Conservation (phyloP, 768 basidiomycete species). For the Panus rudis region DNA sequence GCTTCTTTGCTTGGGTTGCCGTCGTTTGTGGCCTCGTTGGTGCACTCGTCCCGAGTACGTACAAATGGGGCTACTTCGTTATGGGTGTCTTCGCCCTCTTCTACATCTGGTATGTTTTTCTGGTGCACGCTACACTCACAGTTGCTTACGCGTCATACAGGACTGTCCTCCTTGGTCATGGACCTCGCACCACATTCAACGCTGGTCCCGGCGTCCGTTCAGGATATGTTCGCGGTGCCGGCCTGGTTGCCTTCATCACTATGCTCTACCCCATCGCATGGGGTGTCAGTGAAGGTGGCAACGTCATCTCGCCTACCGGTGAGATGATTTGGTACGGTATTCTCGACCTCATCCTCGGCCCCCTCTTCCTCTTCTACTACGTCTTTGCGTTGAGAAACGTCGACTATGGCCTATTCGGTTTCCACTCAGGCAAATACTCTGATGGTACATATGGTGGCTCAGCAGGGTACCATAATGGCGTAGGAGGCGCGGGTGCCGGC, state of each 20-base stretch:
- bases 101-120: constrained; percentile 39
- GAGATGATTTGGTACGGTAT: constrained; percentile 56
- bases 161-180: constrained; percentile 20
- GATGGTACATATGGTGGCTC: constrained; percentile 10
- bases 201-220: constrained; percentile 17
- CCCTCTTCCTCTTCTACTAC: constrained; percentile 29
- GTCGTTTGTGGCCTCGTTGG: constrained; percentile 43
- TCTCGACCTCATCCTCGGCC: constrained; percentile 34
- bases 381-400: constrained; percentile 17
- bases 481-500: not conserved
- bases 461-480: constrained; percentile 7
- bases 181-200: constrained; percentile 21
- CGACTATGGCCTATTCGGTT: constrained; percentile 24
- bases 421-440: constrained; percentile 23
- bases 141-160: constrained; percentile 11
- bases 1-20: constrained; percentile 42
- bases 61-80: constrained; percentile 48
- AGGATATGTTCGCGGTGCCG: constrained; percentile 28
- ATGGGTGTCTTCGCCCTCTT: constrained; percentile 41
- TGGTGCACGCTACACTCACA: not conserved
- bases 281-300: constrained; percentile 48
- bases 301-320: constrained; percentile 39
- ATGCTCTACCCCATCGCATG: constrained; percentile 51
- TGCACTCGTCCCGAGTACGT: constrained; percentile 39
- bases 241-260: constrained; percentile 46